Conservation (phyloP, 441 rosid genomes). For the Gossypium davidsonii region DNA sequence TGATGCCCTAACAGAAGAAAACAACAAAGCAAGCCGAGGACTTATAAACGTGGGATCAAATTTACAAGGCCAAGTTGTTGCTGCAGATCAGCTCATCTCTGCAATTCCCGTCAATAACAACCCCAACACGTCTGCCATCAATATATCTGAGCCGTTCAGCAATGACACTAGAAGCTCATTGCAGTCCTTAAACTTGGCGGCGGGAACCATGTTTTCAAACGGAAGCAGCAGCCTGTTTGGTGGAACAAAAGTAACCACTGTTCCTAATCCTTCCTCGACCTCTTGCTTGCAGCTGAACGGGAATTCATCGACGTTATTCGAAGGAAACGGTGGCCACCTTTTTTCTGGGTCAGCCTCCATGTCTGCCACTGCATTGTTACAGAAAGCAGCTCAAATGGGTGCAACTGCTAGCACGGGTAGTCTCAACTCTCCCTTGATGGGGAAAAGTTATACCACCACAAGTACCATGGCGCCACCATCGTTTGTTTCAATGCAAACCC, state of each 20-base stretch:
- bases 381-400: conserved; percentile 59
- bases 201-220: conserved; percentile 49
- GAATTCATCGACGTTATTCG: conserved; percentile 17
- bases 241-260: conserved; percentile 18
- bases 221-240: conserved; percentile 37
- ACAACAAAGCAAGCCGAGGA: conserved; percentile 24
- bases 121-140: conserved; percentile 18
- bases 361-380: conserved; percentile 55
- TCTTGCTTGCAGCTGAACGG: conserved; percentile 22
- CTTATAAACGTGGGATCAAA: conserved; percentile 13
- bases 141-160: conserved; percentile 31
- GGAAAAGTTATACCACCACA: conserved; percentile 19
- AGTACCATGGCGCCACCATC: conserved; percentile 32
- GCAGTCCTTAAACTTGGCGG: conserved; percentile 41
- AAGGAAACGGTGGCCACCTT: conserved; percentile 9
- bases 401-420: conserved; percentile 24
- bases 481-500: conserved; percentile 16
- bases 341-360: conserved; percentile 21
- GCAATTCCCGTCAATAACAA: conserved; percentile 20
- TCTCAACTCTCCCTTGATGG: conserved; percentile 28
- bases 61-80: conserved; percentile 15
- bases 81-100: conserved; percentile 14
- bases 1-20: conserved; percentile 49
- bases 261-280: conserved; percentile 12
- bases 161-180: conserved; percentile 42